Base-by-base conservation (phyloP, 345 rosid species). In the Eucalyptus brandiana region DNA sequence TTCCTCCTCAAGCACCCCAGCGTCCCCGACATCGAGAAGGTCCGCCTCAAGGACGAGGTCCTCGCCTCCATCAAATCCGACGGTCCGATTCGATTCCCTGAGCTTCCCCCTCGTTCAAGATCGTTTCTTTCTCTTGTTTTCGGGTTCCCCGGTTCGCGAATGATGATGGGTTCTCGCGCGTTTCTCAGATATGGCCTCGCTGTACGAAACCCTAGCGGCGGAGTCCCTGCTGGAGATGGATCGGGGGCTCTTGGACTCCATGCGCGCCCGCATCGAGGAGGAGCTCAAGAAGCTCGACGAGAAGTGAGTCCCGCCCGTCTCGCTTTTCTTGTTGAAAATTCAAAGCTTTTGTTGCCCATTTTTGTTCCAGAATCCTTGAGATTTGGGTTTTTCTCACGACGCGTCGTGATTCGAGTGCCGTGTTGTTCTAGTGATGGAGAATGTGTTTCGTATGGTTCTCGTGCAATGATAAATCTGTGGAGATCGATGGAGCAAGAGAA, bases 231-330 rank as follows among this genome's bases (percentile, higher is more conserved):
- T 96, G 88, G 98, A 95, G n/a, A 88, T 92, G 90, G 96, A 97
- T 93, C 97, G 93, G 94, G 92, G 93, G 88, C 53, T 96, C 69
- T 87, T 96, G 91, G 97, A 94, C 86, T 90, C 96, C 60, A 96
- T 95, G 99, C 93, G 94, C 8, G 90, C 92, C 9, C 93, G 89
- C 88, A 97, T 93, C 86, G 99, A 96, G 40, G 98, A 96, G 34
- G 99, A 98, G 94, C 93, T 97, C 89, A 96, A 96, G 92, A 97
- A 96, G 92, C 95, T 97, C 54, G 99, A 98, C 34, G 99, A 98
- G 86, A 97, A 95, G 99, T 97, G 91, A 93, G 97, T 92, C 51
- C 76, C 58, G n/a, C 58, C 37, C 48, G 37, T 45, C 51, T 34
- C 30, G 28, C 69, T 3, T 86, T 34, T 44, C 56, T 51, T 28